Conservation (phyloP, 495 filamentous ascomycete species). For the Talaromyces borbonicus region DNA sequence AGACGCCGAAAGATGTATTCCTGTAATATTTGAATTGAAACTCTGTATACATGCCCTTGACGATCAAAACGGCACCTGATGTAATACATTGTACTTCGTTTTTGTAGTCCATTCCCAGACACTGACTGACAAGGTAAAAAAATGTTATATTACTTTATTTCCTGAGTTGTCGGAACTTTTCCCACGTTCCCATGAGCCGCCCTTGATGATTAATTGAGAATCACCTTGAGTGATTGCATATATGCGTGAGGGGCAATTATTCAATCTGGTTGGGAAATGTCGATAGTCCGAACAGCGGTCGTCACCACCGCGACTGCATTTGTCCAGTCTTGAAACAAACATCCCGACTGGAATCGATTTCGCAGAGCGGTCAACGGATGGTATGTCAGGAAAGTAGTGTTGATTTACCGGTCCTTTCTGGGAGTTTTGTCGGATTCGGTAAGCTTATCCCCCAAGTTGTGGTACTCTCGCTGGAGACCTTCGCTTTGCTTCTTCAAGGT, state of each 20-base stretch:
- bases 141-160: neutral
- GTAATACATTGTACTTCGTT: no score
- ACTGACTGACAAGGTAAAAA: neutral
- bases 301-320: no score
- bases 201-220: neutral
- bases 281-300: no score
- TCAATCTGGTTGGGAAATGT: no score
- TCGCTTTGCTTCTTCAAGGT: conserved; percentile 78
- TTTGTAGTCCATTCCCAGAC: neutral
- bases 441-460: conserved; percentile 68
- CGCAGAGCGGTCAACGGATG: neutral
- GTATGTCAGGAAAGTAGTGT: neutral
- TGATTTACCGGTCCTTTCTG: conserved; percentile 59
- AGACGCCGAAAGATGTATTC: neutral
- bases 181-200: no score
- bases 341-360: neutral
- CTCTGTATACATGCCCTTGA: no score
- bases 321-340: neutral
- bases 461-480: conserved; percentile 70
- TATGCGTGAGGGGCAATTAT: neutral
- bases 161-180: no score
- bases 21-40: no score
- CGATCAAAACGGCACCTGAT: no score
- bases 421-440: conserved; percentile 42
- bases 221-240: neutral